Base-by-base conservation (phyloP, 1,284 basidiomycete genomes). In the Ceratobasidium sp. region DNA sequence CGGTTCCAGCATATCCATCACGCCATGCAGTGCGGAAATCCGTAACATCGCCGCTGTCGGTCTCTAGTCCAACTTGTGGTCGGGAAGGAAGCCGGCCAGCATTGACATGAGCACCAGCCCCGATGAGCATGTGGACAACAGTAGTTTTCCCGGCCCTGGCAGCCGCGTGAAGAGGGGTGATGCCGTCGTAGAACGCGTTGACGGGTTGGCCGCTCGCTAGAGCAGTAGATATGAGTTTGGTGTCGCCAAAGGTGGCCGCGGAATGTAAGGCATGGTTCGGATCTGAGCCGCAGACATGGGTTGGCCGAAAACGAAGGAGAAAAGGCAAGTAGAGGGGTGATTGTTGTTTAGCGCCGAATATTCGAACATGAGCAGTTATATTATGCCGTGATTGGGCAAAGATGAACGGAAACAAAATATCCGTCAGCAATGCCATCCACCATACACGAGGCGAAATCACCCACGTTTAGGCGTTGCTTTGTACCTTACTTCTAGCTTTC, bases 81-180 rank as follows among this genome's bases (percentile, higher is more conserved):
- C 70, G 70, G 23, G 66, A 55, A 20, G 78, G 70, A 27, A 66
- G 68, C 55, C 12, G 95, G n/a, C 73, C 73, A 48, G 62, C 95
- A 85, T 98, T 97, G 57, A 97, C 96, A 83, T 98, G 96, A 30
- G 96, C 96, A 23, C 96, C 96, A 78, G 91, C 87, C 80, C 97
- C 94, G 81, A 98, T 93, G 77, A 98, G 87, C 82, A 96, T 88
- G 82, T 90, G 90, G 38, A 97, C 95, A 68, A 97, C 93, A 71
- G 92, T 89, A 79, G 93, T 92, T 82, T 91, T 93, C 1, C 96
- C 96, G 35, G 94, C 94, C 0, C 94, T 93, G 81, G 91, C 93
- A 1, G 96, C 96, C 4, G 95, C 96, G 83, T 98, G 96, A 18
- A 98, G 88, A 0, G 96, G 96, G 38, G 97, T 90, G 3, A 98